Evolutionary conservation across 176 grass and related monocot genomes (phyloP).

Genomic region (Raddia distichophylla): DNA sequence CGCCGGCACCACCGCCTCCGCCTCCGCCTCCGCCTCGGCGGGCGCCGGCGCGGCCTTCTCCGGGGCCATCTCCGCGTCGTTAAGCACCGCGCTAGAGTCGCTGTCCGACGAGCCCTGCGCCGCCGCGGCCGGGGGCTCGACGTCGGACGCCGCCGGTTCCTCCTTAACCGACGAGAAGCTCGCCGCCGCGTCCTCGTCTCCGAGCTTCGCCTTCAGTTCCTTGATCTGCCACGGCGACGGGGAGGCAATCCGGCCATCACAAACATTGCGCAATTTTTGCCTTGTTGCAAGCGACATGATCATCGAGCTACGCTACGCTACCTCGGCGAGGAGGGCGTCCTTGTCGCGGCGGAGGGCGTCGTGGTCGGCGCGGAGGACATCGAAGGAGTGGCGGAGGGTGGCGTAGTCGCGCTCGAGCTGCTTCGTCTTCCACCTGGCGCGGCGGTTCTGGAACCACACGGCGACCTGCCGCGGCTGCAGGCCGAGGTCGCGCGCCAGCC

Average conservation of each 20-base stretch:
- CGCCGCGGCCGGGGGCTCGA: conserved; percentile 27
- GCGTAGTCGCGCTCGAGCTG: conserved; percentile 73
- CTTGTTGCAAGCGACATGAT: not conserved
- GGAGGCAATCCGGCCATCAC: not conserved
- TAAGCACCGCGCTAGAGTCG: conserved; percentile 66
- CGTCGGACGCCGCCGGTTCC: conserved; percentile 52
- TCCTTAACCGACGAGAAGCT: conserved; percentile 62
- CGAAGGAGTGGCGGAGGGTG: conserved; percentile 59
- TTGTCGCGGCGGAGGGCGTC: conserved; percentile 62
- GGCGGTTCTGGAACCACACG: conserved; percentile 92
- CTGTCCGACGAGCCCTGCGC: conserved; percentile 67
- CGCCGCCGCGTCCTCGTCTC: conserved; percentile 39
- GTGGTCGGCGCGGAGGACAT: conserved; percentile 57
- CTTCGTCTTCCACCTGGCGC: conserved; percentile 86
- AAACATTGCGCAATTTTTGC: not conserved
- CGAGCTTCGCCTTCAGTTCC: conserved; percentile 69
- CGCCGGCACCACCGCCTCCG: not conserved
- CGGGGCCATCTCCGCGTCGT: conserved; percentile 42
- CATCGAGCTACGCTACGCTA: not conserved
- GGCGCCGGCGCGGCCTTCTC: not conserved
- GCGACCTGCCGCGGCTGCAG: conserved; percentile 85
- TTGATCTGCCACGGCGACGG: conserved; percentile 50
- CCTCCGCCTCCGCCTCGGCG: not conserved
- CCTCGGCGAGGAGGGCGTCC: conserved; percentile 62
- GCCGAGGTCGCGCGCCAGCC: conserved; percentile 69